Evolutionary conservation across 2,329 filamentous ascomycete species (phyloP), one percentile per base, ranked within the genome.

Genomic region (Ophiognomonia clavigignenti-juglandacearum): DNA sequence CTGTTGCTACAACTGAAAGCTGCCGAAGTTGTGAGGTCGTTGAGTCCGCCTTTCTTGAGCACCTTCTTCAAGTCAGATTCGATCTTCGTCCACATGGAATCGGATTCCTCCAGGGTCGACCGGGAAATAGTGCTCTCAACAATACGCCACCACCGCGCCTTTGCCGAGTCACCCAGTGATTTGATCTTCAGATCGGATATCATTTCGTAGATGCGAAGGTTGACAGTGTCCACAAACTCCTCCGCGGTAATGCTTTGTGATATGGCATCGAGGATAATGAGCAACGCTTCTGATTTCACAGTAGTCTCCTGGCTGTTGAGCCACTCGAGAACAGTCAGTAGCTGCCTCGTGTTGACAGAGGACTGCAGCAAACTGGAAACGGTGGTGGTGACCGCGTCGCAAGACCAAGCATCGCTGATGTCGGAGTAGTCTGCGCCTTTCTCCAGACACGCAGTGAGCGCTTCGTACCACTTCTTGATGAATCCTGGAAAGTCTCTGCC

Each of bases 401-500:
- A 55, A 8, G 60, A 57, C 65, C 65, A 69, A 1, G 57, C 48
- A 2, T 37, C 38, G 11, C 48, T 45, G 10, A 48, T n/a, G 0
- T 56, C 14, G 2, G 37, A 31, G 24, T 55, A 48, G 3, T 55
- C 43, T 22, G 37, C 41, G 14, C 32, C 45, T n/a, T 53, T 42
- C 14, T 52, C 31, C 16, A 69, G 64, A 14, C 61, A 57, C 13
- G 64, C 57, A 31, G 61, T 63, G 2, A 75, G 61, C 47, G 72
- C 66, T 35, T 63, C 56, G 39, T 65, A 72, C 75, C 75, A 78
- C 2, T 70, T 57, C 39, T 65, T 66, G 50, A 77, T 50, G 47
- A 77, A 78, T 5, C 65, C 62, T 0, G 70, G 59, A 11, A 77
- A 57, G 46, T 71, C 68, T 43, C 72, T 69, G 10, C 63, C 66